These are phyloP conservation scores for Gremmenia infestans DNA, from an alignment of 2,329 filamentous ascomycete species.

Conservation along the genomic window DNA sequence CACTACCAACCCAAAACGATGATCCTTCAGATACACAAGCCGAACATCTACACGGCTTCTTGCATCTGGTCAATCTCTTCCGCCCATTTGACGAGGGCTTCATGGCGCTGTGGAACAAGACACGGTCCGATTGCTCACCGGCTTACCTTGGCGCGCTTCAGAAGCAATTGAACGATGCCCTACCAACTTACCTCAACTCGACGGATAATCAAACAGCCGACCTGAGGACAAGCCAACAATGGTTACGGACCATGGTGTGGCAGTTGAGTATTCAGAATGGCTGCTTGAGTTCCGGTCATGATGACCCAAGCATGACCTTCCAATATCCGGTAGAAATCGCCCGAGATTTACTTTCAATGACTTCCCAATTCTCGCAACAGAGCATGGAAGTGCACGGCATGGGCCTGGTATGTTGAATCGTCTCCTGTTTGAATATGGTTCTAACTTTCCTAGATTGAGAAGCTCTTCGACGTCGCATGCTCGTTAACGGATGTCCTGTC, in stretches of 20 bases:
- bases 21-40: slow-evolving; percentile 52
- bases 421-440: background rate
- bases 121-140: slow-evolving; percentile 50
- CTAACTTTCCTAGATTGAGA: slow-evolving; percentile 55
- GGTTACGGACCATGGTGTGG: slow-evolving; percentile 61
- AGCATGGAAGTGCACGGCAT: slow-evolving; percentile 72
- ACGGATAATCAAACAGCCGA: slow-evolving; percentile 51
- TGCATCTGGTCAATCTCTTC: slow-evolving; percentile 59
- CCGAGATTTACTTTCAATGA: slow-evolving; percentile 58
- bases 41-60: slow-evolving; percentile 50
- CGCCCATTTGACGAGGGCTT: slow-evolving; percentile 62
- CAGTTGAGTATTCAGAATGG: slow-evolving; percentile 54
- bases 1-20: slow-evolving; percentile 56
- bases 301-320: slow-evolving; percentile 54
- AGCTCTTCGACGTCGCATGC: slow-evolving; percentile 71
- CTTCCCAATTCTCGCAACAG: slow-evolving; percentile 65
- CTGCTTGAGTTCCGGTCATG: slow-evolving; percentile 41
- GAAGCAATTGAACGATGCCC: slow-evolving; percentile 54
- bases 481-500: slow-evolving; percentile 70
- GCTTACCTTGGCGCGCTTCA: slow-evolving; percentile 54
- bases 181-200: slow-evolving; percentile 46
- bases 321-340: slow-evolving; percentile 59
- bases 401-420: slow-evolving; percentile 54
- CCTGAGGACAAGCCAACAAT: slow-evolving; percentile 55
- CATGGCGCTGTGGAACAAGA: slow-evolving; percentile 62